Conservation (phyloP, 371 early-diverging fungal species). For the Mortierella sp. region DNA sequence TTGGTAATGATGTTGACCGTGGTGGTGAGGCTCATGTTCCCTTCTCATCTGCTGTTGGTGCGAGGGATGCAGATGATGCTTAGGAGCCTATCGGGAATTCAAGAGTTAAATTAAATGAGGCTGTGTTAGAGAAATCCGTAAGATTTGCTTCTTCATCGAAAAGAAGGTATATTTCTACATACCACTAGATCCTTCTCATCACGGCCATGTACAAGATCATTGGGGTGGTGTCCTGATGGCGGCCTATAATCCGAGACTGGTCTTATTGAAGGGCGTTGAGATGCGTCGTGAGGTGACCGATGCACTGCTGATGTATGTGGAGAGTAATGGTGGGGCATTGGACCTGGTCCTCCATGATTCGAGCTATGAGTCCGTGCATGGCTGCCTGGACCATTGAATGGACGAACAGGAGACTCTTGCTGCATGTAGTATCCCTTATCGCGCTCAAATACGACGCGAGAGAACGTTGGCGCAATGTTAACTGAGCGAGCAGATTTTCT, state of each 20-base stretch:
- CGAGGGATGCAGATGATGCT: constrained; percentile 14
- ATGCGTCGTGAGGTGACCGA: constrained; percentile 26
- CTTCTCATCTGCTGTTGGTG: constrained; percentile 13
- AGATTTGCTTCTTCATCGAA: neutral
- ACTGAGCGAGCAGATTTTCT: constrained; percentile 54
- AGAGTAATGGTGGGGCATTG: constrained; percentile 13
- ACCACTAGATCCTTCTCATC: constrained; percentile 34
- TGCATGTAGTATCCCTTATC: constrained; percentile 50
- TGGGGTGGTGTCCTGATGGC: constrained; percentile 19
- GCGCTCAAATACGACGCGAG: constrained; percentile 54
- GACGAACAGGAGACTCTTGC: constrained; percentile 26
- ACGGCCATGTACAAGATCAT: constrained; percentile 20
- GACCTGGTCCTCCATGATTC: constrained; percentile 21
- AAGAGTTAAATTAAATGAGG: too few relatives aligned
- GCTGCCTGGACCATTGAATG: constrained; percentile 21
- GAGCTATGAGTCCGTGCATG: constrained; percentile 30
- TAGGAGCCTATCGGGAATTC: neutral
- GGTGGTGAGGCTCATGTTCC: constrained; percentile 22
- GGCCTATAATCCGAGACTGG: constrained; percentile 16
- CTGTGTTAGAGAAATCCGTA: neutral
- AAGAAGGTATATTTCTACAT: neutral
- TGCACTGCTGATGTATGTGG: constrained; percentile 23
- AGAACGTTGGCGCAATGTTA: constrained; percentile 42
- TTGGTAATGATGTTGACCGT: constrained; percentile 20
- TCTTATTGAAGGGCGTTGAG: constrained; percentile 17